phyloP scores from a whole-genome alignment of 2,329 filamentous ascomycete species.

The Ophioceras dolichostomum region DNA sequence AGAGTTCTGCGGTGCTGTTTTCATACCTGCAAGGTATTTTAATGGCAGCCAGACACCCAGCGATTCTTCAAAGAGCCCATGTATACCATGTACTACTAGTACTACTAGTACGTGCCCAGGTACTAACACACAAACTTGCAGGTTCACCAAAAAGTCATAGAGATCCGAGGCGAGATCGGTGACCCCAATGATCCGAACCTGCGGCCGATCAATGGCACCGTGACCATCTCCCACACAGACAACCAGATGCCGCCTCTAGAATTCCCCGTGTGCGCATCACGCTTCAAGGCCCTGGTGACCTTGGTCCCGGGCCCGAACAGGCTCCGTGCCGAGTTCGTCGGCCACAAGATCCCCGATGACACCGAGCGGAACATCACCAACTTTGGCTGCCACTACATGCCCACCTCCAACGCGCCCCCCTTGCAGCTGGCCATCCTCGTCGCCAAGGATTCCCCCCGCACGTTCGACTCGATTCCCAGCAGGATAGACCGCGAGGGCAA shows the following conservation, averaged over 20 bases:
- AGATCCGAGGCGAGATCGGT: constrained; percentile 71
- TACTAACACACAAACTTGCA: constrained; percentile 23
- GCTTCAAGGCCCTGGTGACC: constrained; percentile 86
- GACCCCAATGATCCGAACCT: too few relatives aligned
- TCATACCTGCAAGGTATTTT: too few relatives aligned
- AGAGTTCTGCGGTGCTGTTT: too few relatives aligned
- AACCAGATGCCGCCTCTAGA: constrained; percentile 70
- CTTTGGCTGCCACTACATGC: constrained; percentile 68
- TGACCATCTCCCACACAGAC: constrained; percentile 72
- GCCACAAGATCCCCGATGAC: constrained; percentile 49
- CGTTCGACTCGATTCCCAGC: constrained; percentile 71
- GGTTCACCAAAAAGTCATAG: constrained; percentile 85
- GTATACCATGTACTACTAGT: too few relatives aligned
- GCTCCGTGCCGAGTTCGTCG: constrained; percentile 77
- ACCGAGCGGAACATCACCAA: constrained; percentile 33
- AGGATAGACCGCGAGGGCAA: constrained; percentile 72
- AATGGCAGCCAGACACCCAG: too few relatives aligned
- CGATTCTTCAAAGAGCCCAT: too few relatives aligned
- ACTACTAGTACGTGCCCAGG: too few relatives aligned
- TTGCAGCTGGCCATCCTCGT: constrained; percentile 81
- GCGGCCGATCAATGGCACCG: constrained; percentile 60
- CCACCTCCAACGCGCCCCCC: constrained; percentile 65
- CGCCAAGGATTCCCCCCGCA: constrained; percentile 76
- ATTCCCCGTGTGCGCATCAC: constrained; percentile 81
- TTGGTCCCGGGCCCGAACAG: constrained; percentile 85